Evolutionary conservation across 2,329 filamentous ascomycete genomes (phyloP), one percentile per base, ranked within the genome.

Genomic region (Fusarium citri): DNA sequence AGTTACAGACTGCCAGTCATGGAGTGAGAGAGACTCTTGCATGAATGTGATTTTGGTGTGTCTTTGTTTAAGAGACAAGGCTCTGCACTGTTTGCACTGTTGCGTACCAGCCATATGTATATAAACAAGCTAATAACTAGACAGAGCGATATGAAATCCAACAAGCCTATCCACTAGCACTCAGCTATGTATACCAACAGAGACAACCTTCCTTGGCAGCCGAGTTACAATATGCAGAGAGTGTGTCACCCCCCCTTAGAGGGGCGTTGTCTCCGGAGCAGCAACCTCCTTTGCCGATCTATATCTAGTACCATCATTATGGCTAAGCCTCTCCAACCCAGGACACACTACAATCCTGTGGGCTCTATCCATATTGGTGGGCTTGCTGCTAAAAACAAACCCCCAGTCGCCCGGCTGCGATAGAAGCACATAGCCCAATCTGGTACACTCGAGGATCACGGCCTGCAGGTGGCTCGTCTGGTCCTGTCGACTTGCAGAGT

Each of bases 341-440:
- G 77, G 72, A 18, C 75, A 76, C 14, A 79, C 72, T 8, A 79
- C 72, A 2, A 74, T 37, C 31, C 25, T 51, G 2, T 50, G 25
- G 42, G 55, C 14, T 41, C 37, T 47, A 15, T 43, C 50, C 28
- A 15, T 10, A 2, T 41, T 22, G 23, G 43, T 23, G 22, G 23
- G 43, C 12, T 41, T 62, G 31, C 25, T 57, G 3, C 48, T 61
- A 55, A 76, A 77, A 16, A 76, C 59, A 53, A 82, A 79, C 2
- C 65, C 58, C 74, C 79, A 83, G 34, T 83, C 81, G 10, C 75
- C 74, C 1, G 81, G 81, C 53, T 84, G 82, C 7, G 82, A 84
- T 31, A 84, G 73, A 9, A 84, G 54, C 20, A 80, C 55, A 59
- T 83, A 82, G 14, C 83, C 83, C 26, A 84, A 74, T 51, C 77